Conservation (phyloP, 1,139 yeast genomes). For the Saccharomycopsis phalli region DNA sequence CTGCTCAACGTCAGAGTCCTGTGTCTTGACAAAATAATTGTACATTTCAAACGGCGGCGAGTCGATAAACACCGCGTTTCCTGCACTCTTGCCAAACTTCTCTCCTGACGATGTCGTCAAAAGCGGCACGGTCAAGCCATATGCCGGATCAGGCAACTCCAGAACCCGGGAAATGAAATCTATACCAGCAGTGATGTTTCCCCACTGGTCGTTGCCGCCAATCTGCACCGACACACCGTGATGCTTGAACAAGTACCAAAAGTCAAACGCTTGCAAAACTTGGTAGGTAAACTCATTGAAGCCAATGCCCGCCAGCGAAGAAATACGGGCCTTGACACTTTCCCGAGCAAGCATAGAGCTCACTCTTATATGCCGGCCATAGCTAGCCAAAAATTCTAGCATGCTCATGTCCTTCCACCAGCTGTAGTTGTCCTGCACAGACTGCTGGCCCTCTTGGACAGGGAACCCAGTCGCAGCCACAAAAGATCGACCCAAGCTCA, state of each 20-base stretch:
- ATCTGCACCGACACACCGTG: slow-evolving; percentile 65
- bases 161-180: slow-evolving; percentile 67
- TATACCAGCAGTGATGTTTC: slow-evolving; percentile 93
- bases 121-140: slow-evolving; percentile 84
- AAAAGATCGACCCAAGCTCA: slow-evolving; percentile 50
- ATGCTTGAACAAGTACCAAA: slow-evolving; percentile 64
- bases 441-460: slow-evolving; percentile 32
- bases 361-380: slow-evolving; percentile 74
- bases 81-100: slow-evolving; percentile 95
- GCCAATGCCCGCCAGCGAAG: slow-evolving; percentile 69
- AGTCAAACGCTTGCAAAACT: slow-evolving; percentile 87
- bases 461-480: slow-evolving; percentile 51
- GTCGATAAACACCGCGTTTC: slow-evolving; percentile 89
- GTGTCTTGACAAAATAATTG: slow-evolving; percentile 74
- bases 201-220: slow-evolving; percentile 99
- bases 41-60: slow-evolving; percentile 79
- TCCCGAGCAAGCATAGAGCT: slow-evolving; percentile 87
- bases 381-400: slow-evolving; percentile 66
- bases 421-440: slow-evolving; percentile 51
- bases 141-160: slow-evolving; percentile 26
- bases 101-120: slow-evolving; percentile 85
- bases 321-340: slow-evolving; percentile 67
- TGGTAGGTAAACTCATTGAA: slow-evolving; percentile 93
- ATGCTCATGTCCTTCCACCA: slow-evolving; percentile 84
- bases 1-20: slow-evolving; percentile 66